Conservation (phyloP, 495 filamentous ascomycete species). For the Penicillium salamii region DNA sequence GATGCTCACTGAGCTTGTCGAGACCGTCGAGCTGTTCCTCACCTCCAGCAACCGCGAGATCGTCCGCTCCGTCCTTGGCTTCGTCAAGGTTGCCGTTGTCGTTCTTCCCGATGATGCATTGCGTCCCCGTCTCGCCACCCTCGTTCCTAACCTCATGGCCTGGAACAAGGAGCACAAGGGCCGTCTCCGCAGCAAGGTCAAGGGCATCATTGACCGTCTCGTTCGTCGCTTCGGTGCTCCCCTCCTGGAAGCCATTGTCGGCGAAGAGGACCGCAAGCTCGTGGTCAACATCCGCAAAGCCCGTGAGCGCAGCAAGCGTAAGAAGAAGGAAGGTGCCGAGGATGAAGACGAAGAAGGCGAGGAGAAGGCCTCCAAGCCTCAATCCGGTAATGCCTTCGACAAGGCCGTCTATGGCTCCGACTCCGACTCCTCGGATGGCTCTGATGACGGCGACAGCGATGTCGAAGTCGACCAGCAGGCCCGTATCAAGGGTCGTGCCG, state of each 20-base stretch:
- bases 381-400: conserved; percentile 89
- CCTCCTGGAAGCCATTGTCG: conserved; percentile 66
- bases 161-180: conserved; percentile 98
- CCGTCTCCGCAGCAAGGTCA: conserved; percentile 92
- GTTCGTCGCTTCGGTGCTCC: conserved; percentile 85
- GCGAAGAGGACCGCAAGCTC: conserved; percentile 80
- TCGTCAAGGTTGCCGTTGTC: conserved; percentile 93
- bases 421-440: conserved; percentile 61
- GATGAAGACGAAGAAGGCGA: conserved; percentile 49
- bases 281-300: conserved; percentile 92
- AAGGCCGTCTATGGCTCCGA: conserved; percentile 90
- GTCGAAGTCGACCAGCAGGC: conserved; percentile 44
- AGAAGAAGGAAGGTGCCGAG: conserved; percentile 64
- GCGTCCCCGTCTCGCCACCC: conserved; percentile 62
- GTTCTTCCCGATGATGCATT: conserved; percentile 74
- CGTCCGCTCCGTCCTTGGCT: conserved; percentile 86
- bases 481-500: conserved; percentile 30
- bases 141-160: conserved; percentile 86
- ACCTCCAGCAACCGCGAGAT: conserved; percentile 95
- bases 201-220: conserved; percentile 93
- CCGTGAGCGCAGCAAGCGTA: conserved; percentile 80
- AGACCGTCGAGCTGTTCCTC: conserved; percentile 91
- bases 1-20: conserved; percentile 73
- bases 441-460: conserved; percentile 58
- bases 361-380: conserved; percentile 24